Conservation (phyloP, 495 filamentous ascomycete genomes). For the Penicillium manginii region DNA sequence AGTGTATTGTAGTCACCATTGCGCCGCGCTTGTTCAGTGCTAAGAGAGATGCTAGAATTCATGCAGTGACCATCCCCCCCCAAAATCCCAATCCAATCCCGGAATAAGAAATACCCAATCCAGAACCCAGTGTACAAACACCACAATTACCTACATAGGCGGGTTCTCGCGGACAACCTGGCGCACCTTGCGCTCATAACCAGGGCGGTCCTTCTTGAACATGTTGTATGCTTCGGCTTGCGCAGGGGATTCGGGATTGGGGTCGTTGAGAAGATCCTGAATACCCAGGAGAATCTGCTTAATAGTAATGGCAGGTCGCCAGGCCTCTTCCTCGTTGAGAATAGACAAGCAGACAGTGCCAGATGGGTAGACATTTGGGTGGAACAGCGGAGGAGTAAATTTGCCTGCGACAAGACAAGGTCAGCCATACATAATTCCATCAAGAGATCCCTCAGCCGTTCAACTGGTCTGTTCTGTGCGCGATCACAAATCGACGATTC, state of each 20-base stretch:
- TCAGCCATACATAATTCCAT: background rate
- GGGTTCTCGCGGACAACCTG: conserved; percentile 88
- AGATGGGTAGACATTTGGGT: conserved; percentile 98
- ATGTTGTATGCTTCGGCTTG: conserved; percentile 98
- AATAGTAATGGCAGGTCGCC: conserved; percentile 97
- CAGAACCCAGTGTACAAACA: background rate
- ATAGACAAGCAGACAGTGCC: conserved; percentile 98
- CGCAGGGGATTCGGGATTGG: conserved; percentile 94
- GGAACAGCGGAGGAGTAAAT: conserved; percentile 94
- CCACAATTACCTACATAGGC: conserved; percentile 50
- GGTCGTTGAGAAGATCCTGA: conserved; percentile 92
- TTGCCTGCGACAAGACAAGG: conserved; percentile 66
- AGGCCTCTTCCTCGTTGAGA: conserved; percentile 97
- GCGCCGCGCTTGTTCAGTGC: conserved; percentile 1
- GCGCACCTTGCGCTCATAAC: conserved; percentile 86
- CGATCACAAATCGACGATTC: background rate
- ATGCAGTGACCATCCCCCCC: background rate
- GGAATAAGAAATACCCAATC: background rate
- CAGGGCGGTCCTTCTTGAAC: conserved; percentile 85
- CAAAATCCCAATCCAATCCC: background rate
- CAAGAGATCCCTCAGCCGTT: background rate
- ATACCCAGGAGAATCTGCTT: conserved; percentile 96
- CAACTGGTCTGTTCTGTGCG: background rate
- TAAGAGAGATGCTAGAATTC: background rate
- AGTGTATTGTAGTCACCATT: background rate